These are phyloP conservation scores for Bifiguratus adelaidae DNA, from an alignment of 192 early-diverging fungal species.

Conservation along the genomic window DNA sequence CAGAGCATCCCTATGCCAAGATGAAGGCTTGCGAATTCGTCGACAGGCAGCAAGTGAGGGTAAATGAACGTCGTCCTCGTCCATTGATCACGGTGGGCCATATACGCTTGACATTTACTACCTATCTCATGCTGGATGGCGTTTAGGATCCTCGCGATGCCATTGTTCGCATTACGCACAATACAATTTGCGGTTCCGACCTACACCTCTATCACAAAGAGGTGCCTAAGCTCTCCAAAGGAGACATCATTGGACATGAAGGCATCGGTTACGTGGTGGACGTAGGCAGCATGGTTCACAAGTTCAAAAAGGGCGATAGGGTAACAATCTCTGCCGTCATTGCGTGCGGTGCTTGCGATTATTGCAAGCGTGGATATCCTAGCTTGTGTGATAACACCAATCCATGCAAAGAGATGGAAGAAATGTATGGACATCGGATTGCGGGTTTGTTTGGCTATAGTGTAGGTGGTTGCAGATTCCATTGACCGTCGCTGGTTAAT, in stretches of 20 bases:
- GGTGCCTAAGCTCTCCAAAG: slow-evolving; percentile 21
- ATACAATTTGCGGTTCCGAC: slow-evolving; percentile 42
- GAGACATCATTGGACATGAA: slow-evolving; percentile 45
- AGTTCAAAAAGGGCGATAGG: slow-evolving; percentile 29
- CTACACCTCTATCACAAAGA: slow-evolving; percentile 32
- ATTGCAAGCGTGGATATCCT: slow-evolving; percentile 24
- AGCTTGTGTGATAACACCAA: slow-evolving; percentile 41
- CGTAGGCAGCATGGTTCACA: slow-evolving; percentile 20
- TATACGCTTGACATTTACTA: too few relatives aligned
- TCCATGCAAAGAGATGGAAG: slow-evolving; percentile 29
- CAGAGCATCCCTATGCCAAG: too few relatives aligned
- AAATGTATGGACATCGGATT: slow-evolving; percentile 30
- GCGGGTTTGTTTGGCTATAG: slow-evolving; percentile 34
- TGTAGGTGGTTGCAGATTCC: slow-evolving; percentile 8
- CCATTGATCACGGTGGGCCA: too few relatives aligned
- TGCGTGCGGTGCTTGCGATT: slow-evolving; percentile 39
- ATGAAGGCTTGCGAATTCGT: too few relatives aligned
- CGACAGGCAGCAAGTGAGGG: too few relatives aligned
- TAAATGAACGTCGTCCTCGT: too few relatives aligned
- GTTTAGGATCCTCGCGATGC: slow-evolving; percentile 9
- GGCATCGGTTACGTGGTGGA: slow-evolving; percentile 28
- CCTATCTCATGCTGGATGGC: too few relatives aligned
- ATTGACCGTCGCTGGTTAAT: too few relatives aligned
- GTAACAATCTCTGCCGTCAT: slow-evolving; percentile 29
- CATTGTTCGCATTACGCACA: slow-evolving; percentile 19